Percentiles rank a stretch among this genome's conserved stretches.
Conservation (phyloP, 2,329 filamentous ascomycete species). For the Beauveria caledonica region DNA sequence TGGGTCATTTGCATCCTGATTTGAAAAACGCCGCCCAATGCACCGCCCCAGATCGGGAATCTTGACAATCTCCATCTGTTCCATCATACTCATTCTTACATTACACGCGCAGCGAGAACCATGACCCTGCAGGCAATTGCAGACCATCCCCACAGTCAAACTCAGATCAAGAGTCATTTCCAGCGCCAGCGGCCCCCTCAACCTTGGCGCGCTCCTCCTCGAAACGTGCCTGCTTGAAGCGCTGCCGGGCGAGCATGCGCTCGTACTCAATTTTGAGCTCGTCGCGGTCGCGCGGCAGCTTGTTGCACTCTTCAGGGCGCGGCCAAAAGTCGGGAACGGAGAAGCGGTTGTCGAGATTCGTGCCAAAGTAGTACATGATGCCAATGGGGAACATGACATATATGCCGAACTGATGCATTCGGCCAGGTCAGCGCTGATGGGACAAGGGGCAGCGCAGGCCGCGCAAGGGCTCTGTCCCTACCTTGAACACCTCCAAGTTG, state of each 20-base stretch:
- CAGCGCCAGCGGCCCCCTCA: background rate
- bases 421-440: background rate
- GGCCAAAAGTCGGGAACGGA: slow-evolving; percentile 91
- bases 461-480: slow-evolving; percentile 29
- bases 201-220: slow-evolving; percentile 22
- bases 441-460: background rate
- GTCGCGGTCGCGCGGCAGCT: slow-evolving; percentile 66
- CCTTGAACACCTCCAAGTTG: slow-evolving; percentile 94
- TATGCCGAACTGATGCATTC: slow-evolving; percentile 70
- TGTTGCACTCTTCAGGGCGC: slow-evolving; percentile 66
- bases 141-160: no score
- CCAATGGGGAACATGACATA: slow-evolving; percentile 98
- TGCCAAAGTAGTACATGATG: slow-evolving; percentile 99
- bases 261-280: slow-evolving; percentile 78
- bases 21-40: slow-evolving; percentile 9
- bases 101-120: background rate
- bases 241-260: slow-evolving; percentile 54
- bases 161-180: background rate
- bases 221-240: slow-evolving; percentile 61
- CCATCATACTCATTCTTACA: slow-evolving; percentile 6
- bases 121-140: no score
- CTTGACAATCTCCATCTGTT: background rate
- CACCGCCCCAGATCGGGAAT: background rate
- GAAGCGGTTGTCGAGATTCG: slow-evolving; percentile 92
- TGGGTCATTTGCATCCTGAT: background rate